Evolutionary conservation across 805 yeast genomes (phyloP), one percentile per base, ranked within the genome.

Genomic region (Wickerhamomyces hampshirensis): DNA sequence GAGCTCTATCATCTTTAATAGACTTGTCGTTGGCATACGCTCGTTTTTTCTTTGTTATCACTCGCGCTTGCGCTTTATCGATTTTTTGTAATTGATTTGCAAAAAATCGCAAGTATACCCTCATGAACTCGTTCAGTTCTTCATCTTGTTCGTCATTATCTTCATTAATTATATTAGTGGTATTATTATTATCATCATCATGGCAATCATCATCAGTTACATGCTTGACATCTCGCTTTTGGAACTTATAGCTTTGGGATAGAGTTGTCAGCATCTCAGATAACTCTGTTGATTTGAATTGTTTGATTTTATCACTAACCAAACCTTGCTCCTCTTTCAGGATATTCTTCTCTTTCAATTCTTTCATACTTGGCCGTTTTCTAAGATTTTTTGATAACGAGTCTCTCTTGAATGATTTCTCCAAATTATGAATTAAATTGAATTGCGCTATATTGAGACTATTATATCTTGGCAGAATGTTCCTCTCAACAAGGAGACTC

Each of bases 331-430:
- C 26, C 8, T 43, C 35, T 23, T 38, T 40, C 12, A 50, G 30
- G 13, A 51, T 51, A 21, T 47, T 48, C 31, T 42, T 43, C 18
- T 38, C 38, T 30, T 44, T 38, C 15, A 51, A 28, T n/a, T 50
- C 55, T 7, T 41, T 12, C 12, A 34, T 28, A 6, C 34, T 27
- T 8, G 56, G 56, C 19, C 56, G 40, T 18, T 28, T 47, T 16
- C 40, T 41, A n/a, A 51, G 34, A 6, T 38, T 26, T 32, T 48
- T 52, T 1, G 44, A 24, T 5, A 52, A 24, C 2, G 41, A 42
- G 26, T 48, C 51, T 10, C 43, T 34, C 28, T 44, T 37, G 27
- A 50, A 37, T 3, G 51, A 47, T 23, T 38, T 43, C 19, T 48
- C 31, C 31, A 34, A 14, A 13, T 29, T 30, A 4, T 27, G 26